These are phyloP conservation scores for Artemisia princeps DNA, from an alignment of 140 eudicot species.

Conservation along the genomic window DNA sequence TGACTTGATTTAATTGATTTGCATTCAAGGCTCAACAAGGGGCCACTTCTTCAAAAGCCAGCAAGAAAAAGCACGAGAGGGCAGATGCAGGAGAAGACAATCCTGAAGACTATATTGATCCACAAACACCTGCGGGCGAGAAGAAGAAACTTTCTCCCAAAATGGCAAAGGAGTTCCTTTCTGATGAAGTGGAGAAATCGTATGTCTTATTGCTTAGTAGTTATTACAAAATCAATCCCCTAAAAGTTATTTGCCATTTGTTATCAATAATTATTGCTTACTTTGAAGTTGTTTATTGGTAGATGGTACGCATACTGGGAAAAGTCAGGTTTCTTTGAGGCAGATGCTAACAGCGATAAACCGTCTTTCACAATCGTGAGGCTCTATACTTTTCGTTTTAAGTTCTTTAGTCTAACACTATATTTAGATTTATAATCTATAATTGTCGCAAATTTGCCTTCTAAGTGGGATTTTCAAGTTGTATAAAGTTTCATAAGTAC, in stretches of 20 bases:
- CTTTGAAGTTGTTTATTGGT: conserved; percentile 1
- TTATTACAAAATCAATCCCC: background rate
- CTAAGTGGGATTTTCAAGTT: no score
- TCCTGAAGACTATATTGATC: conserved; percentile 61
- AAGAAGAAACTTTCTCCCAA: conserved; percentile 68
- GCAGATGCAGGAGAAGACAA: conserved; percentile 62
- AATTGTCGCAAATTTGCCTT: background rate
- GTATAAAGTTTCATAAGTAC: no score
- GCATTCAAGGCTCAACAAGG: conserved; percentile 59
- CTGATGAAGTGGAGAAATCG: conserved; percentile 80
- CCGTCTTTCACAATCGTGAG: conserved; percentile 75
- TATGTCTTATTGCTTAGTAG: conserved; percentile 25
- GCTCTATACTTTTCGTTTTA: conserved; percentile 15
- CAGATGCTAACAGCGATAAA: conserved; percentile 72
- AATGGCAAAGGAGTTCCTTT: conserved; percentile 76
- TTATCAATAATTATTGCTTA: background rate
- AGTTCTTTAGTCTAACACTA: conserved; percentile 1
- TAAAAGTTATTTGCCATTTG: background rate
- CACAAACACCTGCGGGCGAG: conserved; percentile 77
- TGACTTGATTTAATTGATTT: conserved; percentile 6
- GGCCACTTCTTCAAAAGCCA: conserved; percentile 40
- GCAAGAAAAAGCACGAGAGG: conserved; percentile 50
- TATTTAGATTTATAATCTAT: no score
- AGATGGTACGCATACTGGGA: conserved; percentile 99
- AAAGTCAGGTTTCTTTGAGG: conserved; percentile 67